Evolutionary conservation across 2,329 filamentous ascomycete genomes (phyloP), one percentile per base, ranked within the genome.

Genomic region (Arthrinium phaeospermum): DNA sequence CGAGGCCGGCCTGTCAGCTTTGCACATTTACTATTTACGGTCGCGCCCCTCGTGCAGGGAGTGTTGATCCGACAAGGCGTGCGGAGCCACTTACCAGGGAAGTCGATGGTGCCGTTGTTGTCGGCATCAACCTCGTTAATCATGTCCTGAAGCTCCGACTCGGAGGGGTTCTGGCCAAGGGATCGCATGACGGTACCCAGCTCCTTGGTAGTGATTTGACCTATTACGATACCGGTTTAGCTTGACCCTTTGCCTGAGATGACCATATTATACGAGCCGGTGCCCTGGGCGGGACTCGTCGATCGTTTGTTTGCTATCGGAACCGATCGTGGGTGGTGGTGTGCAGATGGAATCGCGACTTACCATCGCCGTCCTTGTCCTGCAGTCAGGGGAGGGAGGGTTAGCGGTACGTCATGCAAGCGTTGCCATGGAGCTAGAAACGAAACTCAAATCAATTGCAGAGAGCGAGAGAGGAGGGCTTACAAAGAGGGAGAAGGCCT

Each of bases 401-500:
- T 72, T 41, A 74, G 71, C 44, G 77, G 77, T 73, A 76, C 75
- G 77, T 77, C 75, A 76, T 75, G 72, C 41, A 19, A 27, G 67
- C 24, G 30, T 46, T 34, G 53, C 34, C 16, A 68, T 22, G n/a
- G 27, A 57, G 30, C 47, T 46, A 24, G 64, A 24, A 69, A 34
- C 16, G 22, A 41, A 34, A n/a, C 30, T 14, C 34, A 64, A 41
- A 64, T 64, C 57, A 64, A 64, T 64, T 64, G 57, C 16, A 34
- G n/a, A n/a, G 22, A 57, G 16, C 22, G 6, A 37, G 51, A 45
- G 51, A 53, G 14, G 46, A 70, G 27, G 34, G 86, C 96, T 92
- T 92, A 99, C 96, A 86, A 99, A 99, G 78, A 99, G 94, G 84
- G 96, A 99, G 88, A 99, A 99, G 71, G 96, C 96, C 89, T 99